A percentile compares a stretch with the other conserved stretches of the same genome.
These are phyloP conservation scores for Ganoderma meredithae DNA, from an alignment of 1,284 basidiomycete species.

Conservation along the genomic window DNA sequence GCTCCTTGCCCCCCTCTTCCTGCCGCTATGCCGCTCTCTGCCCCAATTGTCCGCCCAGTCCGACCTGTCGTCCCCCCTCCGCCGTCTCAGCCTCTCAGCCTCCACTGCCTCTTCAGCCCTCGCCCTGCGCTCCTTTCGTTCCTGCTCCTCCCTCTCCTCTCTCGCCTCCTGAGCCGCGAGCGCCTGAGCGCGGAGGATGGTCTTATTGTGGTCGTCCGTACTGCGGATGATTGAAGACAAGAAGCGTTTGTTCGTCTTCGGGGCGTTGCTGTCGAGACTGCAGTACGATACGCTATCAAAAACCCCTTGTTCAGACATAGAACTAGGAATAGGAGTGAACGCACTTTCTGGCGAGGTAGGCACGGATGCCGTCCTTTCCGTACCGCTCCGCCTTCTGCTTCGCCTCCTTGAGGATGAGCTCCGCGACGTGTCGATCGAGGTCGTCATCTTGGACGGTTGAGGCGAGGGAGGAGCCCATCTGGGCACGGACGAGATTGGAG, in stretches of 20 bases:
- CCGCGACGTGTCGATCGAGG: slow-evolving; percentile 88
- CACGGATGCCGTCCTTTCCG: slow-evolving; percentile 68
- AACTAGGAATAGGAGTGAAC: slow-evolving; percentile 30
- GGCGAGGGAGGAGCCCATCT: slow-evolving; percentile 75
- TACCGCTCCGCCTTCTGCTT: slow-evolving; percentile 86
- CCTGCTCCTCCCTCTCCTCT: slow-evolving; percentile 65
- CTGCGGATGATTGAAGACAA: slow-evolving; percentile 86
- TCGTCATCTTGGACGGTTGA: slow-evolving; percentile 79
- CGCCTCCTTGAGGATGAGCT: slow-evolving; percentile 88
- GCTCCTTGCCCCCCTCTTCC: slow-evolving; percentile 44
- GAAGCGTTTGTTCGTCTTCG: slow-evolving; percentile 92
- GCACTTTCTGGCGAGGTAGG: slow-evolving; percentile 63
- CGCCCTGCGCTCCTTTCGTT: slow-evolving; percentile 62
- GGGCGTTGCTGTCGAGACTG: slow-evolving; percentile 60
- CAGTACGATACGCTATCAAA: slow-evolving; percentile 16
- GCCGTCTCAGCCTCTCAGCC: slow-evolving; percentile 63
- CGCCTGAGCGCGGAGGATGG: slow-evolving; percentile 80
- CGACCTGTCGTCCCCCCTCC: slow-evolving; percentile 44
- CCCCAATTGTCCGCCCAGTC: slow-evolving; percentile 41
- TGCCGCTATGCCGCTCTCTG: slow-evolving; percentile 37
- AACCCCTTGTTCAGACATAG: background rate
- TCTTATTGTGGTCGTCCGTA: slow-evolving; percentile 92
- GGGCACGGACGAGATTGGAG: slow-evolving; percentile 83
- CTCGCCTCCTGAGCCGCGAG: slow-evolving; percentile 77
- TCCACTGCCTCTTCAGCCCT: slow-evolving; percentile 75